Evolutionary conservation across 2,329 filamentous ascomycete genomes (phyloP), one percentile per base, ranked within the genome.

Genomic region (Ophiostoma piceae): DNA sequence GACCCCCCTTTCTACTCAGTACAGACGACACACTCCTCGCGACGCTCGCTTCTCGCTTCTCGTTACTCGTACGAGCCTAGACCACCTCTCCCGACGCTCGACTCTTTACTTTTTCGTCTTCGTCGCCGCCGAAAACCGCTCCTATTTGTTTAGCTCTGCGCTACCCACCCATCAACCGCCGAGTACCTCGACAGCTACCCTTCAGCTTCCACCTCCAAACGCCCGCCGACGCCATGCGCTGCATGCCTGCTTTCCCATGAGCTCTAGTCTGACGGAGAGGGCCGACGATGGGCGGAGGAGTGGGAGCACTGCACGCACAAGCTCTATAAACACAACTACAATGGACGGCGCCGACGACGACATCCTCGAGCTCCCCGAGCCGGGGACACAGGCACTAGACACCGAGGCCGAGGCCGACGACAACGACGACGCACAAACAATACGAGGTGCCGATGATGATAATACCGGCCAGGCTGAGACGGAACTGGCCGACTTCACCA

Each of bases 361-460:
- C 39, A 62, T 71, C n/a, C 68, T 66, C 19, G 71, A 72, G 68
- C 71, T 72, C 43, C 54, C 70, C 11, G 70, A 66, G 9, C 51
- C 51, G 14, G 39, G 22, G 2, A 35, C 6, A 64, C n/a, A 35
- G 41, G 43, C 54, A 11, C n/a, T 54, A 1, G 39, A 54, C 1
- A 29, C 37, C 26, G 41, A n/a, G 26, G 2, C 26, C 26, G 26
- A n/a, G 22, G 66, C 39, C 11, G 43, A 79, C 71, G 75, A 74
- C 70, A 79, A 79, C 60, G 81, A 80, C 73, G 80, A 83, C 73
- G 80, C 80, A 68, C 79, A 82, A 72, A 82, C 79, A 0, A 77
- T 82, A 51, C 80, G 79, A 72, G 79, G 76, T 35, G 78, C 79
- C 29, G 76, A 74, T 26, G 76, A 77, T 3, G 77, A 80, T 67